Evolutionary conservation across 1,139 yeast species (phyloP).

Genomic region (Suhomyces atakaporum): DNA sequence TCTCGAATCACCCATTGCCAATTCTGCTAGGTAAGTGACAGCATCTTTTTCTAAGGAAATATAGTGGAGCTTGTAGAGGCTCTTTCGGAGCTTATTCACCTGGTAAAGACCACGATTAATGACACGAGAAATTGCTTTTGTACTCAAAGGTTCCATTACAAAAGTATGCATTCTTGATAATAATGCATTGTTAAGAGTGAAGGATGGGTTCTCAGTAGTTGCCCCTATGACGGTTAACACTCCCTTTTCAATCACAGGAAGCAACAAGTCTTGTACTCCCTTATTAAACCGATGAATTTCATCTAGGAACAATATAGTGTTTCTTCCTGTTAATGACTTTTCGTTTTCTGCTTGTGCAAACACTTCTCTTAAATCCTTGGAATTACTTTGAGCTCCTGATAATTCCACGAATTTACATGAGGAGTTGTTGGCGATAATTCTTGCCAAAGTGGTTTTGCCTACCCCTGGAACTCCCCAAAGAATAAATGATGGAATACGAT

Average conservation of each 20-base stretch:
- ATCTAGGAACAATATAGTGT: conserved; percentile 82
- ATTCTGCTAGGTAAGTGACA: conserved; percentile 66
- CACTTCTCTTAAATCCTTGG: conserved; percentile 67
- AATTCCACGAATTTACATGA: conserved; percentile 70
- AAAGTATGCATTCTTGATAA: conserved; percentile 88
- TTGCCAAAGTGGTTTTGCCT: conserved; percentile 81
- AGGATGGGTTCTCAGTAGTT: conserved; percentile 96
- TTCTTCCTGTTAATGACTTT: conserved; percentile 59
- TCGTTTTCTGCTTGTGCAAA: conserved; percentile 77
- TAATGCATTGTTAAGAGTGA: conserved; percentile 83
- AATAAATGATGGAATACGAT: conserved; percentile 76
- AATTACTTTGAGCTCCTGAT: conserved; percentile 80
- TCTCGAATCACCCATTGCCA: conserved; percentile 91
- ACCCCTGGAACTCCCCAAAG: conserved; percentile 97
- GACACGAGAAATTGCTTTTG: conserved; percentile 57
- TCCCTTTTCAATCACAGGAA: conserved; percentile 74
- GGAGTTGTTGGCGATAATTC: conserved; percentile 59
- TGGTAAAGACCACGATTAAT: conserved; percentile 63
- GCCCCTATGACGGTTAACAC: conserved; percentile 80
- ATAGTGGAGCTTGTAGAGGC: conserved; percentile 39
- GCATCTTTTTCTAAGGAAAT: conserved; percentile 59
- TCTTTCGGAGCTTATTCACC: conserved; percentile 58
- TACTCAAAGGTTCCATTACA: conserved; percentile 64
- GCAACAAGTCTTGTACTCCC: conserved; percentile 82
- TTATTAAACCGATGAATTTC: conserved; percentile 92